Base-by-base conservation (phyloP, 106 monocot genomes). In the Phalaenopsis aphrodite region DNA sequence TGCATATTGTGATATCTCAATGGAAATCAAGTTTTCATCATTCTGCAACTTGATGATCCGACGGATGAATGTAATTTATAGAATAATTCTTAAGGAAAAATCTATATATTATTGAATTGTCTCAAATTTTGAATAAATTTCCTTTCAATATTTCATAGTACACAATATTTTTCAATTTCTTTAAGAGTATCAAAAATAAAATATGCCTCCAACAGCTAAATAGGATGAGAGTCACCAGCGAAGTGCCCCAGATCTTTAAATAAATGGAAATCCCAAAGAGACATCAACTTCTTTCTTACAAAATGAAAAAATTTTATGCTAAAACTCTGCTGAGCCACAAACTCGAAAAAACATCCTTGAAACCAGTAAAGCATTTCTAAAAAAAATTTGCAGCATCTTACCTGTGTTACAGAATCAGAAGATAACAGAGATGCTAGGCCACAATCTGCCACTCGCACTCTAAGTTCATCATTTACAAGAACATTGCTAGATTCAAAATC, bases 401-500 rank as follows among this genome's bases (percentile, higher is more conserved):
- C 99, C 94, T 99, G 95, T 52, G 91, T 71, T 18, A 84, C 93
- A 43, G 95, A 93, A 56, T 61, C 86, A 78, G 92, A 86, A 72
- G 88, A 85, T 65, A 82, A 58, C 21, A 95, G 49, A 48, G 89
- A 78, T 79, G 95, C 89, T 55, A 99, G 82, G 65, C 99, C 95
- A 84, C 99, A 99, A 64, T 95, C 95, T 77, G 87, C 83, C 78
- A 99, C 83, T 55, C 89, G 86, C 52, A 91, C 91, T 42, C 83
- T 48, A 58, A 95, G 84, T 81, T 91, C 86, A 78, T 85, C 87
- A 73, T 95, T 82, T 76, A 99, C 65, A 45, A 99, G 89, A 83
- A 95, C 75, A 87, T 84, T 88, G 49, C 80, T 75, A 45, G 91
- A 88, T 57, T 90, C 99, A 83, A 99, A 93, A 81, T 93, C 88